Base-by-base conservation (phyloP, 1,284 basidiomycete species). In the Apiotrichum mycotoxinovorans region DNA sequence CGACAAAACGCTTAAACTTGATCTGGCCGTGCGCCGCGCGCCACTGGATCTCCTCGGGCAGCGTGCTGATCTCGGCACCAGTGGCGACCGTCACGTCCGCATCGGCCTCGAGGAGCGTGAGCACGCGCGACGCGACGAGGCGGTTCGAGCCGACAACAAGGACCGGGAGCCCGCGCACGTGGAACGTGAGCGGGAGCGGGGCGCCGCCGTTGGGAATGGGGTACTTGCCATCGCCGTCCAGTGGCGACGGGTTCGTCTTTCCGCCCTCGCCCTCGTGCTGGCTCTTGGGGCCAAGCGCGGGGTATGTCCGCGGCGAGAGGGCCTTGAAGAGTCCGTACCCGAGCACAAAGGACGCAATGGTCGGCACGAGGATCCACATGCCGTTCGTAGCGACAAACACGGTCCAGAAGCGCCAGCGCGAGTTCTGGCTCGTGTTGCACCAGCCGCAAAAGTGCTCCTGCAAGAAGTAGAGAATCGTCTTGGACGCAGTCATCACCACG, bases 91-190 rank as follows among this genome's bases (percentile, higher is more conserved):
- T 74, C 30, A 95, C 91, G 14, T 72, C 68, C 1, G 89, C 86
- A 55, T 87, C 87, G 0, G 92, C 88, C 71, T 95, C 91, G 42
- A 95, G 82, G 4, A 89, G 86, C 2, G 87, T 80, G 67, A 89
- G 89, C 7, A 88, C 86, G 38, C 93, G 84, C 25, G 84, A 83
- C 0, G 91, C 90, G 0, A 91, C 91, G 1, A 96, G 82, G 15
- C 82, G 69, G 34, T 86, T 85, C 2, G 86, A 83, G 2, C 93
- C 92, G 35, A 95, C 69, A 45, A 97, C 82, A 35, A 96, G 77
- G 20, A 85, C 81, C 0, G 78, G 79, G 52, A 81, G 81, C 45
- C 75, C 69, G 33, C 57, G 51, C 15, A 79, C 79, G 56, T 81
- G 83, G 76, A 93, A 91, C 0, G 89, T 87, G 26, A 94, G 82